Evolutionary conservation across 768 basidiomycete species (phyloP), one percentile per base, ranked within the genome.

Genomic region (Tricholomella constricta): DNA sequence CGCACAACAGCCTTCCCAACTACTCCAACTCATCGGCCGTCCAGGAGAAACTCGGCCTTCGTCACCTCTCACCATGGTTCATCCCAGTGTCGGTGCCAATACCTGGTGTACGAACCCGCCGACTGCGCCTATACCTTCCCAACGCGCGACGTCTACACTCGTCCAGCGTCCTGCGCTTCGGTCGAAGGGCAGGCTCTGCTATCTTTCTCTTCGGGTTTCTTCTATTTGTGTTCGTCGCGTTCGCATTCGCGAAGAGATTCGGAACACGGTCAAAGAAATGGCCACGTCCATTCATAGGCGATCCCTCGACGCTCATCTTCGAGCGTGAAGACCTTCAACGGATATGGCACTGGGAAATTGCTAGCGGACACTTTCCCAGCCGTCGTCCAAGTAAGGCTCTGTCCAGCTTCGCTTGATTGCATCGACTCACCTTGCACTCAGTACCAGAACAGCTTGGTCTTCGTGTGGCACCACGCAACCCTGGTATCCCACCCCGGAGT

Each of bases 291-390:
- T 78, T 83, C 42, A 69, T 73, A 15, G 77, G 77, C 35, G 84
- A 87, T 41, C 76, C 84, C 14, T 75, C 88, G 22, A 91, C 91
- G 8, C 78, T 94, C 25, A 82, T 94, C 31, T 93, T 82, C 63
- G 76, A 77, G 51, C 78, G 86, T 43, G 84, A 89, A 52, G 94
- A 98, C 64, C 66, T 97, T 36, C 90, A 89, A 63, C 79, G 87
- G 51, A 91, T 99, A 69, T 98, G 95, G 95, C 78, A 86, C 55
- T 98, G 94, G 94, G 96, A 99, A 72, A 81, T 98, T 51, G 75
- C 84, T 27, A 91, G 91, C 57, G 97, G 97, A 1, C 94, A 97
- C 72, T 94, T 94, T 75, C 96, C 96, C 8, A 94, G 91, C 70
- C 78, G 82, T 48, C 79, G 82, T 51, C 78, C 79, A 61, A 81